Conservation (phyloP, 495 filamentous ascomycete species). For the Chlorociboria aeruginascens region DNA sequence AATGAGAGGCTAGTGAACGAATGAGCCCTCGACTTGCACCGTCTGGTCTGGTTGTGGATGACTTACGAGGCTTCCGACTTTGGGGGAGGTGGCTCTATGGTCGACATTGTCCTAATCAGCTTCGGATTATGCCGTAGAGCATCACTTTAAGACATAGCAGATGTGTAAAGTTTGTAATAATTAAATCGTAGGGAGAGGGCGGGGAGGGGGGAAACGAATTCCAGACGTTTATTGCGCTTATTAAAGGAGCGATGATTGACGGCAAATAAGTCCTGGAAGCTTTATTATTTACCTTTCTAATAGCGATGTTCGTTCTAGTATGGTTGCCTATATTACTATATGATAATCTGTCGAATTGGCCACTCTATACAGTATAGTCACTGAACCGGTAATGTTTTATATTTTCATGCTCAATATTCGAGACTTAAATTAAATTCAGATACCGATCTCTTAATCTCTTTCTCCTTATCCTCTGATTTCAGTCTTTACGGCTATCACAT, state of each 20-base stretch:
- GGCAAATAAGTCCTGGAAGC: too few species aligned
- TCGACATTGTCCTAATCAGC: constrained; percentile 18
- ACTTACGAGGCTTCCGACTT: constrained; percentile 36
- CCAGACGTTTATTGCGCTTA: too few species aligned
- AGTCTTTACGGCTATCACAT: neutral
- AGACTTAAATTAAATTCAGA: neutral
- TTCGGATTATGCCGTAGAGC: neutral
- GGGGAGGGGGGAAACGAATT: too few species aligned
- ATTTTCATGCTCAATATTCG: too few species aligned
- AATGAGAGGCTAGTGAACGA: constrained; percentile 56
- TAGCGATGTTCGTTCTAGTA: too few species aligned
- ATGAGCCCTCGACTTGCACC: constrained; percentile 11
- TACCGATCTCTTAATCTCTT: neutral
- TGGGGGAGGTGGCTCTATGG: constrained; percentile 28
- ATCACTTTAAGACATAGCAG: neutral
- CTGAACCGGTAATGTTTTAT: too few species aligned
- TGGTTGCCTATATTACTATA: too few species aligned
- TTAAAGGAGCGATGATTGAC: too few species aligned
- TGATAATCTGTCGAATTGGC: too few species aligned
- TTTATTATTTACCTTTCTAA: too few species aligned
- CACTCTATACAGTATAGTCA: too few species aligned
- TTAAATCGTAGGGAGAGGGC: too few species aligned
- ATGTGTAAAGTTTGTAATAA: neutral
- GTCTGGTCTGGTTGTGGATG: neutral
- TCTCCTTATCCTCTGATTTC: neutral